Base-by-base conservation (phyloP, 495 filamentous ascomycete genomes). In the Pseudomonodictys pantanalensis region DNA sequence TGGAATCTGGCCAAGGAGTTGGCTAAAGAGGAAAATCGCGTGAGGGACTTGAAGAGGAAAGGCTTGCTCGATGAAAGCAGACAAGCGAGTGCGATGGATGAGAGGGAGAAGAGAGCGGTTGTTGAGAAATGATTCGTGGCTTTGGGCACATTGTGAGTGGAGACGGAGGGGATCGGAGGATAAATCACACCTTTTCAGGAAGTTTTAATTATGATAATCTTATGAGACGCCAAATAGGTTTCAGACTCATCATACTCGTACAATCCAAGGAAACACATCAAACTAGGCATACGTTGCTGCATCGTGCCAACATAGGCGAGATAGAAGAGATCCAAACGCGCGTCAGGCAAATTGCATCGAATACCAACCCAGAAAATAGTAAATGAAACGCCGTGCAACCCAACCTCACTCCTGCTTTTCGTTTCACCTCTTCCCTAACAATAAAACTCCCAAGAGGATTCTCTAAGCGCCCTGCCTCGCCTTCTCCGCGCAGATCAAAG, bases 401-500 rank as follows among this genome's bases (percentile, higher is more conserved):
- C 32, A 35, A 35, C 32, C 15, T 5, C 3, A 41, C 20, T 23
- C 20, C 3, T 26, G 15, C 5, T 7, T 23, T 33, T 18, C 47
- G 18, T 9, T 29, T 8, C 24, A 25, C 12, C 47, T 9, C 7
- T 18, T 9, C n/a, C 6, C 20, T 33, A 20, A 24, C 20, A n/a
- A 43, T 46, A n/a, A n/a, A n/a, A n/a, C n/a, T n/a, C n/a, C n/a
- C n/a, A n/a, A n/a, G n/a, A n/a, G n/a, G n/a, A n/a, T n/a, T n/a
- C n/a, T n/a, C n/a, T 52, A 63, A 9, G 60, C 60, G 1, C 71
- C 66, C 63, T 75, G 73, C 50, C 73, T 70, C 2, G 73, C 73
- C 65, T 75, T 75, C 68, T 75, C 73, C 7, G 73, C 73, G 49
- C 73, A 75, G 25, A 75, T 75, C 64, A 75, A 35, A 4, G 73